Evolutionary conservation across 257 asterid species (phyloP), one percentile per base, ranked within the genome.

Genomic region (Jaltomata sinuosa): DNA sequence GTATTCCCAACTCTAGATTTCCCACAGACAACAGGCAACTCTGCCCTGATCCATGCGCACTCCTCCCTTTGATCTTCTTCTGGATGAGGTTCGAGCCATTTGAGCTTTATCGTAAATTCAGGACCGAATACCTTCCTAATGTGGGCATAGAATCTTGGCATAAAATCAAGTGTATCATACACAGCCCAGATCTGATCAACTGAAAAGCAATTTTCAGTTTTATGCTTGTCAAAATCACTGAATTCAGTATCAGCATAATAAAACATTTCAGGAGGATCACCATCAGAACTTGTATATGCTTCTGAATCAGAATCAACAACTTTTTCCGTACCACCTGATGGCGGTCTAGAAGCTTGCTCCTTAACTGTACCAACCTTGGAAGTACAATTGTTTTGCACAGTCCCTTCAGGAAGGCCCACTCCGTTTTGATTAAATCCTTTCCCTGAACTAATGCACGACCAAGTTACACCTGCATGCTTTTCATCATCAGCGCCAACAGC

Each of bases 71-170:
- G 69, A 27, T 61, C 34, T 61, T 61, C 68, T 61, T 61, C 69
- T 61, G 21, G 69, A 12, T 61, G 36, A 61, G 69, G 36, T 16
- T 12, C 38, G 36, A 61, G 69, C 69, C 69, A 61, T 11, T 38
- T 62, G 38, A 62, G 21, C 69, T 62, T 62, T 12, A 62, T 27
- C 38, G 27, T 62, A 62, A 27, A 62, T 27, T 62, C 69, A 62
- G 69, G 69, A 25, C 81, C 22, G 53, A 16, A 18, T 16, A 91
- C 91, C 79, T 84, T 88, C 83, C 45, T 90, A 83, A 94, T 90
- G 87, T 84, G 91, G 29, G 97, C 97, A 61, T 93, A 90, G 83
- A 80, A 91, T 87, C 97, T 92, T 29, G 98, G 98, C 97, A 92
- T 90, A 79, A 89, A 87, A 84, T 93, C 94, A 19, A 36, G 57